A percentile compares a stretch with the other conserved stretches of the same genome.
Evolutionary conservation across 768 basidiomycete genomes (phyloP).

Genomic region (Suillus subaureus): DNA sequence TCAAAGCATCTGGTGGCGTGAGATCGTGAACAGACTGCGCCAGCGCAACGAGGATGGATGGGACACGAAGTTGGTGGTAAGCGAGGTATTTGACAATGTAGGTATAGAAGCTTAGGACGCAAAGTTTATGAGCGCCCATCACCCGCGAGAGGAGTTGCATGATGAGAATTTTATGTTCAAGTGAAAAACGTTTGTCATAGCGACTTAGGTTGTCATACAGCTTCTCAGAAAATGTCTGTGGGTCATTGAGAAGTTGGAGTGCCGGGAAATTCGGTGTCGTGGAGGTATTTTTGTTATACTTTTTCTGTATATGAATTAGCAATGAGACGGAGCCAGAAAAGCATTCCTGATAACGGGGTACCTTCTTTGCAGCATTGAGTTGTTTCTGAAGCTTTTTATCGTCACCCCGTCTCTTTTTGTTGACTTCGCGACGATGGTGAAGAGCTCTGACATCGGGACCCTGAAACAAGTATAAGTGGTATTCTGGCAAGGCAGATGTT

Average conservation of each 20-base stretch:
- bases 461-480: slow-evolving; percentile 35
- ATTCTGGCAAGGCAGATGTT: slow-evolving; percentile 1
- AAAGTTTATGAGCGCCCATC: slow-evolving; percentile 91
- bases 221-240: slow-evolving; percentile 94
- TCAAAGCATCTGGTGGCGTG: slow-evolving; percentile 90
- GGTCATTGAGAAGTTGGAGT: slow-evolving; percentile 89
- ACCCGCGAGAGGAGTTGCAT: slow-evolving; percentile 97
- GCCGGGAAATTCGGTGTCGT: slow-evolving; percentile 82
- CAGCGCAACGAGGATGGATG: slow-evolving; percentile 89
- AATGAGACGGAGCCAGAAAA: slow-evolving; percentile 20
- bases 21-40: slow-evolving; percentile 95
- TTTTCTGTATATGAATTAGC: slow-evolving; percentile 43
- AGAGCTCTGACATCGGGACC: slow-evolving; percentile 70
- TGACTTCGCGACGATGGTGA: slow-evolving; percentile 87
- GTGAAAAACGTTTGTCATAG: slow-evolving; percentile 92
- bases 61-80: slow-evolving; percentile 89
- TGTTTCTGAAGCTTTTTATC: slow-evolving; percentile 80
- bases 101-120: slow-evolving; percentile 92
- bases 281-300: slow-evolving; percentile 25
- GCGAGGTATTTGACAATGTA: slow-evolving; percentile 94
- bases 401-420: slow-evolving; percentile 86
- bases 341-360: slow-evolving; percentile 25
- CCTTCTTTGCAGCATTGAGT: slow-evolving; percentile 77
- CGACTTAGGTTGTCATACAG: slow-evolving; percentile 81
- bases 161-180: slow-evolving; percentile 95